Evolutionary conservation across 2,329 filamentous ascomycete species (phyloP).

Genomic region (Hymenoscyphus infarciens): DNA sequence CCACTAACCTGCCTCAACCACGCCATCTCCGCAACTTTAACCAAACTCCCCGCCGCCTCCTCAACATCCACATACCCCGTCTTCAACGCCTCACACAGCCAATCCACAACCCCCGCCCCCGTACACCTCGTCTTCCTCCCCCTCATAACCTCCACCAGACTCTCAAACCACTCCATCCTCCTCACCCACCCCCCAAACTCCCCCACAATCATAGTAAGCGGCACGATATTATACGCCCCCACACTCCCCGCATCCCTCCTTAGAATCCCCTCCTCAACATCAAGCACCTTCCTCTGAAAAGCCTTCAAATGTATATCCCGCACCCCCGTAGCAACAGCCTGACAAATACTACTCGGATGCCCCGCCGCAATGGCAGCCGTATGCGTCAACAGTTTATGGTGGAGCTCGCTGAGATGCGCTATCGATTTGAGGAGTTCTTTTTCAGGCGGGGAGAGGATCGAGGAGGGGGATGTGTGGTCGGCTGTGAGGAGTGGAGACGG

Average conservation of each 20-base stretch:
- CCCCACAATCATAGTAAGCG: conserved; percentile 76
- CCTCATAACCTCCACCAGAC: conserved; percentile 66
- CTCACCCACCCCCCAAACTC: conserved; percentile 87
- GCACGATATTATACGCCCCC: conserved; percentile 90
- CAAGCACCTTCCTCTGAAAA: conserved; percentile 80
- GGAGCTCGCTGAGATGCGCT: conserved; percentile 72
- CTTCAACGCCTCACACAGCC: conserved; percentile 69
- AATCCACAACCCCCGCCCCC: conserved; percentile 73
- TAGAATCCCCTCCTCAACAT: conserved; percentile 78
- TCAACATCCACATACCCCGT: conserved; percentile 89
- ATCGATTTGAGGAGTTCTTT: conserved; percentile 75
- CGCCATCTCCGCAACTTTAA: conserved; percentile 76
- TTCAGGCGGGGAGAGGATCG: conserved; percentile 70
- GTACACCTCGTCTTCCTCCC: conserved; percentile 45
- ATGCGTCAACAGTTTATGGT: conserved; percentile 66
- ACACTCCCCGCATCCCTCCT: conserved; percentile 74
- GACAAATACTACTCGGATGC: conserved; percentile 79
- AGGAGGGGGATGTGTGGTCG: conserved; percentile 44
- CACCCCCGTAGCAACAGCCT: conserved; percentile 79
- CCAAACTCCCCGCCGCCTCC: conserved; percentile 66
- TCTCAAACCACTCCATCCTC: conserved; percentile 82
- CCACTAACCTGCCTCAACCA: conserved; percentile 89
- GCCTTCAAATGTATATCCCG: conserved; percentile 68
- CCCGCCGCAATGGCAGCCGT: conserved; percentile 63
- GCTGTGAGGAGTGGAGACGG: conserved; percentile 78